Base-by-base conservation (phyloP, 139 green algal species). In the Desmodesmus armatus region DNA sequence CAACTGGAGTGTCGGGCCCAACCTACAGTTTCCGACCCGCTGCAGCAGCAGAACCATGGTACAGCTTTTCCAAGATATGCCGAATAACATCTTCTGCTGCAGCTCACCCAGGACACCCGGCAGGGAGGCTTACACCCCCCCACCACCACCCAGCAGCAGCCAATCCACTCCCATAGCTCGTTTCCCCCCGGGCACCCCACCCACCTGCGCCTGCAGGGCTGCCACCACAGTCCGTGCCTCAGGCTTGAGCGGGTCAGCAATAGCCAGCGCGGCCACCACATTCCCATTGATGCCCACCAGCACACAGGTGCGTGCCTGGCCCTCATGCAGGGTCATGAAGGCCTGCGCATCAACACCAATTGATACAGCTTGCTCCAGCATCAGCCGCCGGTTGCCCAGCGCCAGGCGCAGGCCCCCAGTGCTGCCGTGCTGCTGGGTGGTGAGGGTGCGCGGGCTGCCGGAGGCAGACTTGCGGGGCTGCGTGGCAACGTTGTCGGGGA, bases 221-320 rank as follows among this genome's bases (percentile, higher is more conserved):
- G 77, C 86, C 13, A 99, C 91, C 65, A 99, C 97, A 2, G 89
- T 92, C 3, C 79, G 51, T 3, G 97, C 96, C 89, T 99, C 97
- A 0, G 95, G 94, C 87, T 98, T 98, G 31, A 98, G 62, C 1
- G 94, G 93, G 88, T 99, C 97, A 0, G 89, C 83, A 31, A 99
- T 87, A 15, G 91, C 91, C n/a, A 99, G 74, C 17, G 90, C 86
- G 0, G 90, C 94, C 6, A 85, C 87, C 19, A 95, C 19, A 35
- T 25, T 44, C 6, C 90, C 90, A n/a, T 89, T 90, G 7, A 93
- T 51, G 5, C 92, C 93, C 44, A 94, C 89, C n/a, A 96, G 51
- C 44, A 98, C 92, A 43, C 83, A 88, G 27, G 95, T 98, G n/a
- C 89, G 81, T 0, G 91, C 95, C 31, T 85, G 31, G 31, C 40